Evolutionary conservation across 2,329 filamentous ascomycete genomes (phyloP).

Genomic region (Fusarium devonianum): DNA sequence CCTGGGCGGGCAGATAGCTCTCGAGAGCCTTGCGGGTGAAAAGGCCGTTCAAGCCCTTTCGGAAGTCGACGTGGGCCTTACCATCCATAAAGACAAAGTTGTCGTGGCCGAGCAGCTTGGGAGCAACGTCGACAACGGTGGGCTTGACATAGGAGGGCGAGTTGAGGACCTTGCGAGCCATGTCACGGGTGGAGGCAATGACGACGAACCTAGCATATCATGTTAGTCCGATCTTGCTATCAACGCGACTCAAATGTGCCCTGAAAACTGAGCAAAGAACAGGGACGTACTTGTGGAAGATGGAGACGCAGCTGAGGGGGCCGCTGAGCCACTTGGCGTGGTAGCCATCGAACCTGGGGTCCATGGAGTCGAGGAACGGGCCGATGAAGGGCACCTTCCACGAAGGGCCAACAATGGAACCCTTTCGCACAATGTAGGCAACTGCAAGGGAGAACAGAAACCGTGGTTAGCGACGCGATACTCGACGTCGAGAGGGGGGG

Average conservation of each 20-base stretch:
- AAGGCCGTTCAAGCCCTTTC: constrained; percentile 92
- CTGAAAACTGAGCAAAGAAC: neutral
- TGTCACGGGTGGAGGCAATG: constrained; percentile 92
- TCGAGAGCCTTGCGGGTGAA: constrained; percentile 92
- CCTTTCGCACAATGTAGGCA: constrained; percentile 77
- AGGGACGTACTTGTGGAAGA: constrained; percentile 90
- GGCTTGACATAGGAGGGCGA: constrained; percentile 92
- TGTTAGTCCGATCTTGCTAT: constrained; percentile 14
- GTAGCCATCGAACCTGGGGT: constrained; percentile 92
- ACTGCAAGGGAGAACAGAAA: constrained; percentile 56
- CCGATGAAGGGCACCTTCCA: constrained; percentile 89
- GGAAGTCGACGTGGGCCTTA: constrained; percentile 93
- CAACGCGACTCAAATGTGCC: neutral
- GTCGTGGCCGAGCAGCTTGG: constrained; percentile 88
- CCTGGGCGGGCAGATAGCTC: constrained; percentile 87
- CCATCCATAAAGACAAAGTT: constrained; percentile 99
- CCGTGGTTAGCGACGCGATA: constrained; percentile 29
- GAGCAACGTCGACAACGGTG: constrained; percentile 91
- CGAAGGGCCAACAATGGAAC: constrained; percentile 75
- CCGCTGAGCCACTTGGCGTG: constrained; percentile 91
- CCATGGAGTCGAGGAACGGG: constrained; percentile 91
- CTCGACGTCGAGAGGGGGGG: neutral
- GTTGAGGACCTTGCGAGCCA: constrained; percentile 97
- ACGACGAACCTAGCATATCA: constrained; percentile 79
- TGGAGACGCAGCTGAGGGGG: constrained; percentile 92